These are phyloP conservation scores for Cercospora sp. DNA, from an alignment of 2,329 filamentous ascomycete species.

Conservation along the genomic window DNA sequence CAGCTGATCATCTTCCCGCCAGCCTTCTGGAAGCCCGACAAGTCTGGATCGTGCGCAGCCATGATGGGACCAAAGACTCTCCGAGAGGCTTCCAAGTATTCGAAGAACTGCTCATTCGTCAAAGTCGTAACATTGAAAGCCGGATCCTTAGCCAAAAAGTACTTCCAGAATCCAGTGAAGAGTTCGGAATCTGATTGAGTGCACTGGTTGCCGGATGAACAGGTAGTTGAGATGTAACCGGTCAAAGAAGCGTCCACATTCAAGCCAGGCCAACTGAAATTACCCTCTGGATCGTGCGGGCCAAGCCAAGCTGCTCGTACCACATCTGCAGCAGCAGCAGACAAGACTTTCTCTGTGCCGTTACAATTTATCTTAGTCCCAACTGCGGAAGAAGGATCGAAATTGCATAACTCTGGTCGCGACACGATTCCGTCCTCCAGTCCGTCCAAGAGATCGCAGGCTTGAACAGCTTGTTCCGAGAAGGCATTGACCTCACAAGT, in stretches of 20 bases:
- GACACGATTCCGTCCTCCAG: background rate
- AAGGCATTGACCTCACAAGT: background rate
- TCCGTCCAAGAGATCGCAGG: background rate
- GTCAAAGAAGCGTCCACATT: conserved; percentile 1
- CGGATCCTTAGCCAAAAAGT: background rate
- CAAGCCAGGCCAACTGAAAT: background rate
- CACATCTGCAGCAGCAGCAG: background rate
- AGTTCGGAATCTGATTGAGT: background rate
- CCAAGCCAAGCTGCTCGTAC: background rate
- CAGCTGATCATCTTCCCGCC: background rate
- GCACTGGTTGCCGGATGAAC: background rate
- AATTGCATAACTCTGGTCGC: background rate
- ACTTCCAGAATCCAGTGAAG: background rate
- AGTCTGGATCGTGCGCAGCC: background rate
- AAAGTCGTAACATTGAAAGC: background rate
- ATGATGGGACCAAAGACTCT: background rate
- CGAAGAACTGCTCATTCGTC: background rate
- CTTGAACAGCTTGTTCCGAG: background rate
- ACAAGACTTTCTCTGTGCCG: background rate
- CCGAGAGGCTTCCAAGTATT: background rate
- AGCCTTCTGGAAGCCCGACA: background rate
- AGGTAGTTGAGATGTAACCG: background rate
- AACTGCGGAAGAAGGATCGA: background rate
- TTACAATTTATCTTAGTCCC: background rate
- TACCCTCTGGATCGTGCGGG: background rate